Evolutionary conservation across 257 asterid species (phyloP).

Genomic region (Solanum verrucosum): DNA sequence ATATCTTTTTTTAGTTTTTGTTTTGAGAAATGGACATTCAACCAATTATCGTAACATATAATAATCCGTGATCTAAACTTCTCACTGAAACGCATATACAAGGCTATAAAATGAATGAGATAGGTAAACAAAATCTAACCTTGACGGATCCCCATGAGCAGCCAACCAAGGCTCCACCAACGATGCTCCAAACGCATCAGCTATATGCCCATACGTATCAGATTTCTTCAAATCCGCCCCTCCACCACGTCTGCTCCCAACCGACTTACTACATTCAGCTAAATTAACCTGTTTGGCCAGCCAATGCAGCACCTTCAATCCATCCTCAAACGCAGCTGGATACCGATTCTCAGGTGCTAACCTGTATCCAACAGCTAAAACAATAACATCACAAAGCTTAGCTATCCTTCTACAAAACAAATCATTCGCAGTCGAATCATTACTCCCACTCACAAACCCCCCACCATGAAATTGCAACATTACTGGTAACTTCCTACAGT

Average conservation of each 20-base stretch:
- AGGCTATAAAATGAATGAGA: not conserved
- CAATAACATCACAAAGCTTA: conserved; percentile 75
- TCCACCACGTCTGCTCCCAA: conserved; percentile 31
- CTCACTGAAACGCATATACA: not conserved
- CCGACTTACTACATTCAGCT: conserved; percentile 71
- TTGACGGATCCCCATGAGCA: conserved; percentile 97
- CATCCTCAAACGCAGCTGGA: conserved; percentile 91
- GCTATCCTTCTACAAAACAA: conserved; percentile 72
- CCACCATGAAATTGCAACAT: conserved; percentile 93
- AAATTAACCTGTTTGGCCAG: conserved; percentile 81
- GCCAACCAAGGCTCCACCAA: conserved; percentile 98
- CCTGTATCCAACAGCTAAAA: conserved; percentile 86
- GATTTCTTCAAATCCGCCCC: conserved; percentile 49
- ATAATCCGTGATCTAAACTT: not conserved
- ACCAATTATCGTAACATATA: not conserved
- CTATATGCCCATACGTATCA: conserved; percentile 47
- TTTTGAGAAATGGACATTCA: not conserved
- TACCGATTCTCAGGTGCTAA: conserved; percentile 78
- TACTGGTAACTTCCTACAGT: conserved; percentile 49
- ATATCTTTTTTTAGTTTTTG: not conserved
- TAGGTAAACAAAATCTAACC: conserved; percentile 31
- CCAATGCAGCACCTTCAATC: conserved; percentile 84
- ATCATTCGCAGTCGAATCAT: conserved; percentile 81
- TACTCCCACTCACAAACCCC: conserved; percentile 81
- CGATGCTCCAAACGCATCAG: conserved; percentile 81